Evolutionary conservation across 2,329 filamentous ascomycete species (phyloP), one percentile per base, ranked within the genome.

Genomic region (Beauveria asiatica): DNA sequence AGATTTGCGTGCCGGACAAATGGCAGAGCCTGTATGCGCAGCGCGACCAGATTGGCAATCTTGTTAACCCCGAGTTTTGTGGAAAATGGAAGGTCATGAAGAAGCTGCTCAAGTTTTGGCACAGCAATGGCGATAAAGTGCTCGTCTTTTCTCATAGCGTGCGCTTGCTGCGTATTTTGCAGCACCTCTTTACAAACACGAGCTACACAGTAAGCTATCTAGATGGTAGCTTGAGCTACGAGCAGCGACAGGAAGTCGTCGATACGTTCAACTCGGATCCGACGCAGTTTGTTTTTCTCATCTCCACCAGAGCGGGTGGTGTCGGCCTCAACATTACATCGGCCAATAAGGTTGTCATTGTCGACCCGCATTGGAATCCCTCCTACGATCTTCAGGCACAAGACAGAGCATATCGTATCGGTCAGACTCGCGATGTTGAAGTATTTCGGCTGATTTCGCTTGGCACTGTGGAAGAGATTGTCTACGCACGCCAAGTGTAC

Each of bases 301-400:
- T 99, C 67, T 96, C 90, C 23, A 97, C 94, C 7, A 90, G 89
- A 69, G 92, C 94, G 3, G 94, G 94, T 25, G 94, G 94, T 5
- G 89, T 97, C 0, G 94, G 94, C 0, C 79, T 99, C 30, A 99
- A 99, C 70, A 97, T 99, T 69, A 96, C 93, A 0, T 94, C 91
- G 2, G 94, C 94, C 1, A 99, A 99, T 75, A 97, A 97, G 74
- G 94, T 99, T 0, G 93, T 99, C 45, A 90, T 99, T 41, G 86
- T 97, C 52, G 94, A 97, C 70, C 94, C 94, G 0, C 94, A 97
- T 68, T 99, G 94, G 94, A 99, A 99, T 65, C 94, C 94, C 0
- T 84, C 90, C 2, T 93, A 94, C 66, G 94, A 99, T 68, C 80
- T 97, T 0, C 94, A 99, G 72, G 94, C 94, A 0, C 94, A 99